Evolutionary conservation across 805 yeast species (phyloP).

Genomic region (Schwanniomyces yamadae): DNA sequence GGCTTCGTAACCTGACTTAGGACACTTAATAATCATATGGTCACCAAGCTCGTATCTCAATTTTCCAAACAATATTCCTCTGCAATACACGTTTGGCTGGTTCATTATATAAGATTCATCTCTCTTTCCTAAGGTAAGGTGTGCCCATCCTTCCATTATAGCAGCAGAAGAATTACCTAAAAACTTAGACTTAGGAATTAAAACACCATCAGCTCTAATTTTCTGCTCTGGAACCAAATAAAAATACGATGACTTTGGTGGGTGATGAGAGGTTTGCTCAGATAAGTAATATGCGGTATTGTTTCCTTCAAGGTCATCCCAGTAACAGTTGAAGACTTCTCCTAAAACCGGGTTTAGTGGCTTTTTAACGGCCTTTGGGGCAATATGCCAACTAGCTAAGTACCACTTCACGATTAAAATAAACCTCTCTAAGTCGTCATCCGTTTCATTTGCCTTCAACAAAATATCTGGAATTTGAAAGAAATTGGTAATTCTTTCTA

Average conservation of each 20-base stretch:
- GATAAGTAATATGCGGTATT: constrained; percentile 77
- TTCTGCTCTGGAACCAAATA: constrained; percentile 78
- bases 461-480: constrained; percentile 76
- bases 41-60: constrained; percentile 92
- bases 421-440: constrained; percentile 68
- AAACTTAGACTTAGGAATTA: constrained; percentile 83
- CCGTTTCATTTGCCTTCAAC: constrained; percentile 60
- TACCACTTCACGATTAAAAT: constrained; percentile 82
- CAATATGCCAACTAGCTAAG: constrained; percentile 95
- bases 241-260: constrained; percentile 95
- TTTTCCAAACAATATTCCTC: constrained; percentile 90
- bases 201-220: constrained; percentile 85
- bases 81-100: constrained; percentile 95
- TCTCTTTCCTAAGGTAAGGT: constrained; percentile 63
- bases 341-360: constrained; percentile 95
- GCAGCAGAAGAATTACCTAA: constrained; percentile 97
- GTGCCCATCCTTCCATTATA: constrained; percentile 89
- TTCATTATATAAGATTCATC: constrained; percentile 74
- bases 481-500: constrained; percentile 90
- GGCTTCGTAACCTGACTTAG: constrained; percentile 56
- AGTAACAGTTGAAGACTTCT: constrained; percentile 84
- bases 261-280: constrained; percentile 97
- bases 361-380: constrained; percentile 97
- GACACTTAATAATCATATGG: constrained; percentile 74
- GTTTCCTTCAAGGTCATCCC: constrained; percentile 77